Evolutionary conservation across 2,329 filamentous ascomycete species (phyloP), one percentile per base, ranked within the genome.

Genomic region (Aureobasidium lini): DNA sequence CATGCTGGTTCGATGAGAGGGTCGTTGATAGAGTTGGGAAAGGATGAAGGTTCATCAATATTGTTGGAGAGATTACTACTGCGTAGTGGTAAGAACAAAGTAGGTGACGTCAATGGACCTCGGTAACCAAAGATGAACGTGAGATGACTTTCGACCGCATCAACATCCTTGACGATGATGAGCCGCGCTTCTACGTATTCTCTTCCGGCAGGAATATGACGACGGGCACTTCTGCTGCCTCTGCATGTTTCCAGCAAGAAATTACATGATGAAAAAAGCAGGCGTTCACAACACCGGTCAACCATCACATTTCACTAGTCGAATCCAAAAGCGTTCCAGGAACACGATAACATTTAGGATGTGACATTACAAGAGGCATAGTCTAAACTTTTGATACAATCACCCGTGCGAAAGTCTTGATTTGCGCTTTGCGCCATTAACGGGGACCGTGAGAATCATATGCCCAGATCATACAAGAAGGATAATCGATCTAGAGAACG

Each of bases 401-500:
- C 48, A 28, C 37, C 50, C 37, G 29, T 34, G 28, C 50, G 48
- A 54, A 54, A n/a, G 50, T 18, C 39, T n/a, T 54, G 9, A 15
- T 42, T 6, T 32, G 13, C 6, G 29, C 23, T n/a, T 43, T 54
- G n/a, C 39, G 43, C 54, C 43, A 49, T 31, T 40, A 49, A 47
- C 32, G 43, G 44, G 34, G 28, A 36, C 23, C 40, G 40, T 47
- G 11, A 5, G 29, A 57, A 47, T 37, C 40, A 44, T n/a, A 37
- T 46, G 29, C 39, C 47, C 42, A 46, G 31, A 11, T 46, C 32
- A 36, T 23, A 23, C 29, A 23, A 28, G 7, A 31, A 48, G 34
- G 28, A 16, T 18, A 9, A 10, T 47, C 18, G 32, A 40, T 64
- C 69, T 73, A 78, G 61, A 78, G 63, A 49, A 71, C 74, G 59